Evolutionary conservation across 1,139 yeast species (phyloP).

Genomic region (Hansenula lynferdii): DNA sequence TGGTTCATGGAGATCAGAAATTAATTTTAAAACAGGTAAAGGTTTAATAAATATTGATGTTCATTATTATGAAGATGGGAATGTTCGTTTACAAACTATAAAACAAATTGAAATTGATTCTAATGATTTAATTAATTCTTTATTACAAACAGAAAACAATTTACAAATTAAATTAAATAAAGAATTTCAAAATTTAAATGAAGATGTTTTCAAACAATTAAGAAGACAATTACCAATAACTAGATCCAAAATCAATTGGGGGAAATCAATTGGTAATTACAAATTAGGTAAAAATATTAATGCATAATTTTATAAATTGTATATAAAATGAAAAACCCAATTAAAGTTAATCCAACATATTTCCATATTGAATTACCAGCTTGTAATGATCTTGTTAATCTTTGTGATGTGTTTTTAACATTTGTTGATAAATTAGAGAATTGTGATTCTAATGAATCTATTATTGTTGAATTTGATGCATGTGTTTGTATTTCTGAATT

Average conservation of each 20-base stretch:
- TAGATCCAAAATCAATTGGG: slow-evolving; percentile 92
- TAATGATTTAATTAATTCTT: slow-evolving; percentile 11
- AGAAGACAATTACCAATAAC: slow-evolving; percentile 92
- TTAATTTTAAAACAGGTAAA: slow-evolving; percentile 34
- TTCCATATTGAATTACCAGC: slow-evolving; percentile 55
- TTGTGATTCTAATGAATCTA: slow-evolving; percentile 49
- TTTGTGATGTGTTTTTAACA: slow-evolving; percentile 62
- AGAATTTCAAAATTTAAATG: slow-evolving; percentile 71
- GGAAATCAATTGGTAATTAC: slow-evolving; percentile 86
- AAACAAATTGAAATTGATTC: slow-evolving; percentile 30
- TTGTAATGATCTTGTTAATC: slow-evolving; percentile 54
- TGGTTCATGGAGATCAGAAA: slow-evolving; percentile 82
- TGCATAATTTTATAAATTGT: slow-evolving; percentile 52
- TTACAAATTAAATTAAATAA: slow-evolving; percentile 58
- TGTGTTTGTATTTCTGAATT: slow-evolving; percentile 60
- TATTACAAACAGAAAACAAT: slow-evolving; percentile 56
- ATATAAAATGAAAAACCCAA: slow-evolving; percentile 63
- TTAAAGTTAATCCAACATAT: slow-evolving; percentile 54
- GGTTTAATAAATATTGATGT: slow-evolving; percentile 68
- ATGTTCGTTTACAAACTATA: slow-evolving; percentile 68
- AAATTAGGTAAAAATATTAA: slow-evolving; percentile 69
- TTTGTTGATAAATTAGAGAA: slow-evolving; percentile 56
- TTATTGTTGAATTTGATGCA: slow-evolving; percentile 47
- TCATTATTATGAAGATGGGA: slow-evolving; percentile 95
- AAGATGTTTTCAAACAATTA: slow-evolving; percentile 72